A percentile compares a stretch with the other conserved stretches of the same genome.
Conservation (phyloP, 2,329 filamentous ascomycete species). For the Monilinia vaccinii-corymbosi region DNA sequence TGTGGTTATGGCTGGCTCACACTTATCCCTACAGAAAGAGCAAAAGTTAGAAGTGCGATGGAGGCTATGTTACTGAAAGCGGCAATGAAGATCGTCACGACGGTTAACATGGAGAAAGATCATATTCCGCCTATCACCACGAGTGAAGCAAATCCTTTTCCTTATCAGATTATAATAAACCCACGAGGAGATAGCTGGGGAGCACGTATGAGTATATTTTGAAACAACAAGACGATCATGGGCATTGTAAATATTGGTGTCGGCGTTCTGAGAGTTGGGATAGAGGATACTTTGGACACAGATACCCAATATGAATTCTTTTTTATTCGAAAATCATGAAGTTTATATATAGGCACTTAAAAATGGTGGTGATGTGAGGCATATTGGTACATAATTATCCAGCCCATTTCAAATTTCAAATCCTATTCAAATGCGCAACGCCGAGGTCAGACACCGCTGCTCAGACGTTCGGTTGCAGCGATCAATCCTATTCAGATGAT, state of each 20-base stretch:
- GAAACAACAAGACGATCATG: slow-evolving; percentile 14
- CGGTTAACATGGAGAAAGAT: slow-evolving; percentile 82
- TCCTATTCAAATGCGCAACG: neutral
- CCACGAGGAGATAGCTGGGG: slow-evolving; percentile 74
- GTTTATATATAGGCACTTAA: neutral
- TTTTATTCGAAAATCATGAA: slow-evolving; percentile 5
- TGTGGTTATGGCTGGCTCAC: slow-evolving; percentile 8
- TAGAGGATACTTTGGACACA: slow-evolving; percentile 20
- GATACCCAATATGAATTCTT: slow-evolving; percentile 24
- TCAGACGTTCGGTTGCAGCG: neutral
- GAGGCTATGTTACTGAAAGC: slow-evolving; percentile 80
- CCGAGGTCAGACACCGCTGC: neutral
- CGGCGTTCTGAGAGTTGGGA: slow-evolving; percentile 12
- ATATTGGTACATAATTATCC: neutral
- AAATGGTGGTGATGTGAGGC: neutral
- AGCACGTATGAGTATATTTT: slow-evolving; percentile 59
- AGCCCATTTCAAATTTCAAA: neutral
- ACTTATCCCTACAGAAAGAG: slow-evolving; percentile 50
- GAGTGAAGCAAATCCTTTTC: slow-evolving; percentile 85
- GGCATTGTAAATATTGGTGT: slow-evolving; percentile 8
- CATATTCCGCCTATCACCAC: slow-evolving; percentile 97
- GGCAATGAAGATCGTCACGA: slow-evolving; percentile 80
- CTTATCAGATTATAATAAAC: slow-evolving; percentile 85
- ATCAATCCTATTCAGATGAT: neutral
- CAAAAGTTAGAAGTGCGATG: slow-evolving; percentile 84